Evolutionary conservation across 352 stramenopile species (phyloP), one percentile per base, ranked within the genome.

Genomic region (Phytophthora megakarya): DNA sequence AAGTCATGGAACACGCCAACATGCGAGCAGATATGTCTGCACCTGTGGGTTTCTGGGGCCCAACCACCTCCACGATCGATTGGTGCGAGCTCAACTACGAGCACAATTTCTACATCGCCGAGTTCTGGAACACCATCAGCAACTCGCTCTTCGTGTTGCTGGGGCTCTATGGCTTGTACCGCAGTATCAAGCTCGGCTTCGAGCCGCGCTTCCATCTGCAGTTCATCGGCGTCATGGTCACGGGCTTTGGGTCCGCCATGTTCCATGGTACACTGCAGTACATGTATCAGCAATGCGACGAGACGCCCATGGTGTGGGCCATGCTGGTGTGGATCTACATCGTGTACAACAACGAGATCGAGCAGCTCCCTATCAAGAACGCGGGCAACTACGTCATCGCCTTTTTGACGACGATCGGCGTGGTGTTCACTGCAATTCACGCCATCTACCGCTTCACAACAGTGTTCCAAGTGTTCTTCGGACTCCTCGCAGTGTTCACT

Each of bases 101-200:
- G 62, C 65, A 84, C 67, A 89, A 70, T 52, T 73, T 65, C 59
- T 94, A 90, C 64, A 62, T 95, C 26, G 87, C 87, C 59, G 87
- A 95, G 79, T 92, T 90, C 67, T 93, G 86, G 84, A 95, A 95
- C 66, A 93, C 85, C 8, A 35, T 90, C 44, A 92, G 83, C 75
- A 93, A 91, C 44, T 62, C 90, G 52, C 66, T 89, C 5, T 93
- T 93, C 57, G 72, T 93, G 13, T 15, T 92, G 9, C 67, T 90
- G 15, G 84, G 86, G 3, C 72, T 90, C 48, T 92, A 92, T 37
- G 87, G 86, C 0, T 70, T 95, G 21, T 65, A 58, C 25, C 82
- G 80, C 8, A 77, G 69, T 16, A 64, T 89, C 38, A 78, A 78
- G 28, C 59, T 86, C 63, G 73, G 72, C 42, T 89, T 93, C 30